phyloP scores from a whole-genome alignment of 345 rosid genomes.

The Laguncularia racemosa region DNA sequence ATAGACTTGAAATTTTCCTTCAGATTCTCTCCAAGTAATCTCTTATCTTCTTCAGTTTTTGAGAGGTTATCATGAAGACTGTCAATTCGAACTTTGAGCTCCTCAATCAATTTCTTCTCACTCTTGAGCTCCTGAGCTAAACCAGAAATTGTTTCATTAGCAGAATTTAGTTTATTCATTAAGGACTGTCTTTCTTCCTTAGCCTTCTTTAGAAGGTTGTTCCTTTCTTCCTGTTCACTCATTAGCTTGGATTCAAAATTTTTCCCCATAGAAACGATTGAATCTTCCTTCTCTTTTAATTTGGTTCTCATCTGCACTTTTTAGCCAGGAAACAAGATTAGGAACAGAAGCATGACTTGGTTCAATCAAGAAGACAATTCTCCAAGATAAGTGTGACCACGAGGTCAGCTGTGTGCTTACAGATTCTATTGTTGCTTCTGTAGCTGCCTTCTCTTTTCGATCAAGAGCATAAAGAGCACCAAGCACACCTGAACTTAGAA shows the following conservation, averaged over 20 bases:
- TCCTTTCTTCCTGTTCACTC: constrained; percentile 54
- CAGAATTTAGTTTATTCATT: constrained; percentile 48
- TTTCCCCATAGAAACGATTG: constrained; percentile 42
- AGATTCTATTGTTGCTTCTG: constrained; percentile 49
- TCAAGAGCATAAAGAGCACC: constrained; percentile 82
- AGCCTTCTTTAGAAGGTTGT: constrained; percentile 35
- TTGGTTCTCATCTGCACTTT: constrained; percentile 49
- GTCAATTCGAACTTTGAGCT: constrained; percentile 43
- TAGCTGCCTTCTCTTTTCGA: constrained; percentile 46
- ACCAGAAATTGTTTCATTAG: constrained; percentile 45
- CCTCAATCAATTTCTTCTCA: constrained; percentile 47
- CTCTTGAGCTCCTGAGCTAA: constrained; percentile 68
- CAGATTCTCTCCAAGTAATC: constrained; percentile 44
- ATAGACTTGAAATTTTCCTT: constrained; percentile 41
- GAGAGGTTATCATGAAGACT: constrained; percentile 41
- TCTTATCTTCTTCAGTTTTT: constrained; percentile 51
- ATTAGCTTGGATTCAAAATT: constrained; percentile 47
- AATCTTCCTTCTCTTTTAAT: constrained; percentile 64
- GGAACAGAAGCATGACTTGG: constrained; percentile 11
- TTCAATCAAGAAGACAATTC: neutral
- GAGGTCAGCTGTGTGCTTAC: constrained; percentile 37
- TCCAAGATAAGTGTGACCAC: constrained; percentile 2
- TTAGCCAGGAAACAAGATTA: constrained; percentile 1
- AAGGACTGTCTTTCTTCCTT: constrained; percentile 55
- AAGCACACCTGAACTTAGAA: constrained; percentile 63